These are phyloP conservation scores for Curvularia sp. DNA, from an alignment of 2,329 filamentous ascomycete species.

Conservation along the genomic window DNA sequence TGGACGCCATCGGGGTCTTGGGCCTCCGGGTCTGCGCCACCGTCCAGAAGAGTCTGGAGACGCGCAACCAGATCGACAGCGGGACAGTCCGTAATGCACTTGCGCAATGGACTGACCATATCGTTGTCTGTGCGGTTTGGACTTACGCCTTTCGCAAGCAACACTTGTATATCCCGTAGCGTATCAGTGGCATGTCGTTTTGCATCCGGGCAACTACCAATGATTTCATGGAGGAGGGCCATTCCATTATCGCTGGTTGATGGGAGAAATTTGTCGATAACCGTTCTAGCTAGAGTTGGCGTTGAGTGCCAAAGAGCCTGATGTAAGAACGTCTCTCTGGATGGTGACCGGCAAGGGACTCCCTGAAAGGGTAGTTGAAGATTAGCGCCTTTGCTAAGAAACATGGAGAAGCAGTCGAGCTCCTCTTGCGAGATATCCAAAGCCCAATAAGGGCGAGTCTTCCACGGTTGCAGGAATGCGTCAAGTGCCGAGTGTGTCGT, in stretches of 20 bases:
- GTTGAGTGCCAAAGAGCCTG: slow-evolving; percentile 47
- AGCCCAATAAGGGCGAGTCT: slow-evolving; percentile 35
- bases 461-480: slow-evolving; percentile 42
- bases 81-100: slow-evolving; percentile 38
- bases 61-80: slow-evolving; percentile 38
- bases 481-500: slow-evolving; percentile 30
- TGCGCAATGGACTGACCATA: slow-evolving; percentile 33
- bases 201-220: slow-evolving; percentile 40
- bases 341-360: slow-evolving; percentile 31
- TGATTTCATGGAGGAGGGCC: slow-evolving; percentile 39
- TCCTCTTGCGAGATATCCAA: slow-evolving; percentile 29
- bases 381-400: slow-evolving; percentile 37
- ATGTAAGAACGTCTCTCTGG: slow-evolving; percentile 38
- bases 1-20: slow-evolving; percentile 29
- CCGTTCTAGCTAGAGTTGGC: slow-evolving; percentile 31
- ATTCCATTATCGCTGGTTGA: slow-evolving; percentile 24
- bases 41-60: slow-evolving; percentile 36
- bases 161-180: slow-evolving; percentile 40
- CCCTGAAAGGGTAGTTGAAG: slow-evolving; percentile 31
- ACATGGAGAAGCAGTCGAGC: slow-evolving; percentile 38
- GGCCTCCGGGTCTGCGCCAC: slow-evolving; percentile 42
- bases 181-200: slow-evolving; percentile 43
- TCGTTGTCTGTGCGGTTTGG: slow-evolving; percentile 31
- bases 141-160: slow-evolving; percentile 38
- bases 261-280: slow-evolving; percentile 32